Percentiles rank a stretch among this genome's conserved stretches.
Conservation (phyloP, 192 early-diverging fungal genomes). For the Coemansia sp. region DNA sequence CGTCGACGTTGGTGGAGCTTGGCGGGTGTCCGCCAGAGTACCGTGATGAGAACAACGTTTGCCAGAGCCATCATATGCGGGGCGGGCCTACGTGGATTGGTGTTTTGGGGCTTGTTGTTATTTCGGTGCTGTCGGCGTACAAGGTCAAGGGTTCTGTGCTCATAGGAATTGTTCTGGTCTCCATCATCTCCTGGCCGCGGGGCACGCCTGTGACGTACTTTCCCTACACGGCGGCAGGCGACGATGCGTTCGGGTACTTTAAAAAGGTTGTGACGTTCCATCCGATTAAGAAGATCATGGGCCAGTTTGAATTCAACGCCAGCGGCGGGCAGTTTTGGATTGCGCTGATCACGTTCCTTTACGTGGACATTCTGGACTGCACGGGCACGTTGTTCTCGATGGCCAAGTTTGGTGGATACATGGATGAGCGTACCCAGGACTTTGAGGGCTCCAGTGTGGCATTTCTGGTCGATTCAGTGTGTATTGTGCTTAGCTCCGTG, state of each 20-base stretch:
- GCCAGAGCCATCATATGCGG: slow-evolving; percentile 57
- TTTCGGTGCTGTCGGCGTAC: slow-evolving; percentile 59
- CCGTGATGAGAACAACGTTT: slow-evolving; percentile 56
- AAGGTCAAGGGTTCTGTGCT: slow-evolving; percentile 67
- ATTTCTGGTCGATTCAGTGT: slow-evolving; percentile 66
- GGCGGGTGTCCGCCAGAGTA: slow-evolving; percentile 60
- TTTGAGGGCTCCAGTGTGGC: slow-evolving; percentile 72
- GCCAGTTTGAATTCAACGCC: slow-evolving; percentile 61
- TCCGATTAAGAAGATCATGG: slow-evolving; percentile 55
- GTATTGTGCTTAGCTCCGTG: slow-evolving; percentile 61
- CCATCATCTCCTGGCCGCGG: slow-evolving; percentile 71
- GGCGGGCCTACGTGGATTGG: slow-evolving; percentile 64
- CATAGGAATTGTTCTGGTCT: slow-evolving; percentile 64
- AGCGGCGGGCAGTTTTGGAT: slow-evolving; percentile 63
- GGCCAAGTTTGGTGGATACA: slow-evolving; percentile 75
- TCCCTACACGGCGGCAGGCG: slow-evolving; percentile 58
- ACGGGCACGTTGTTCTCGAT: slow-evolving; percentile 82
- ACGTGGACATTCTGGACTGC: slow-evolving; percentile 82
- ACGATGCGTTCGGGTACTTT: slow-evolving; percentile 62
- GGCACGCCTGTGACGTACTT: slow-evolving; percentile 67
- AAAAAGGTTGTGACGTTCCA: slow-evolving; percentile 67
- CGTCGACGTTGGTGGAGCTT: slow-evolving; percentile 64
- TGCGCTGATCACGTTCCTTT: slow-evolving; percentile 78
- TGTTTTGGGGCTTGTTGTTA: slow-evolving; percentile 66
- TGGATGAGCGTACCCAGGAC: slow-evolving; percentile 64